Evolutionary conservation across 805 yeast species (phyloP).

Genomic region (Starmerella floricola): DNA sequence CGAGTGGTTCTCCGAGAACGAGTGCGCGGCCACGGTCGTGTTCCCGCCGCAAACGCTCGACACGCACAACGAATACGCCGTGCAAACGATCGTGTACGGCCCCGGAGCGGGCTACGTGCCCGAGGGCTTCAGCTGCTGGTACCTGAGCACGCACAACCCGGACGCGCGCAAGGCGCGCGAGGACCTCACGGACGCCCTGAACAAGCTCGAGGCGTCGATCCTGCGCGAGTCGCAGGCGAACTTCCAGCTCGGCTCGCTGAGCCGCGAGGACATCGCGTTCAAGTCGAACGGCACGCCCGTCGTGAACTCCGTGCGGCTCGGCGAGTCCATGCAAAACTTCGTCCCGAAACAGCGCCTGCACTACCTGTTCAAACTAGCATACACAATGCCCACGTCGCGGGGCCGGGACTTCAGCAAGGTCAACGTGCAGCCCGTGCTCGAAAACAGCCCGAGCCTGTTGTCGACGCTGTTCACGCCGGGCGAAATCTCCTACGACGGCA

Average conservation of each 20-base stretch:
- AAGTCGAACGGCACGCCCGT: conserved; percentile 53
- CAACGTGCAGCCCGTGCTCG: conserved; percentile 16
- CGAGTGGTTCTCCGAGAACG: conserved; percentile 84
- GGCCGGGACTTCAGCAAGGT: conserved; percentile 14
- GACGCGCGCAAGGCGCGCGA: conserved; percentile 48
- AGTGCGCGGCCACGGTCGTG: conserved; percentile 74
- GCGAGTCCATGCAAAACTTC: conserved; percentile 72
- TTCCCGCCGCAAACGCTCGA: conserved; percentile 79
- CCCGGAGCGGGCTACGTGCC: conserved; percentile 83
- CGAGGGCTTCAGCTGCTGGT: conserved; percentile 80
- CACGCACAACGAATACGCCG: conserved; percentile 52
- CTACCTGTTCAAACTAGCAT: conserved; percentile 48
- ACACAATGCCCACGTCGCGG: conserved; percentile 37
- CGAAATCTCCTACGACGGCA: conserved; percentile 86
- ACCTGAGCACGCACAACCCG: conserved; percentile 60
- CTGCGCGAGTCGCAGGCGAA: conserved; percentile 63
- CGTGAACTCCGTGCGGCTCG: conserved; percentile 70
- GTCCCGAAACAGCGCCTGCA: conserved; percentile 65
- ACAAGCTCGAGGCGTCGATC: conserved; percentile 66
- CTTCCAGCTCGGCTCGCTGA: conserved; percentile 43
- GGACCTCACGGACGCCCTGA: conserved; percentile 70
- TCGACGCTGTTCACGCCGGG: conserved; percentile 57
- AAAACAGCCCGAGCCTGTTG: conserved; percentile 26
- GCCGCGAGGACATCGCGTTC: conserved; percentile 43
- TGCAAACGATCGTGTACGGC: conserved; percentile 79